phyloP scores from a whole-genome alignment of 2,329 filamentous ascomycete species.

The Alternaria viburni region DNA sequence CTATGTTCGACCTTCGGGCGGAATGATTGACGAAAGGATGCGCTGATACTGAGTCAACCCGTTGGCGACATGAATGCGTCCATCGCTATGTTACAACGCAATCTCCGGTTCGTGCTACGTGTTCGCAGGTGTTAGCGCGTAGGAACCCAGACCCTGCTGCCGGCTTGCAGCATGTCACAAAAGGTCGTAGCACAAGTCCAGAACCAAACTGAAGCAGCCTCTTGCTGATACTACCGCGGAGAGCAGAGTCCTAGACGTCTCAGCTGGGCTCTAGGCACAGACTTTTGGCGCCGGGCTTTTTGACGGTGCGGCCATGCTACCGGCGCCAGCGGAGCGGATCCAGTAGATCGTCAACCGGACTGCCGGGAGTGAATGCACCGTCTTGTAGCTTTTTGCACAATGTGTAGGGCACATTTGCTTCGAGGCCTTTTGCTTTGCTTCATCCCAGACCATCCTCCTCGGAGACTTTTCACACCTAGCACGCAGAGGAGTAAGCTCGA shows the following conservation, averaged over 20 bases:
- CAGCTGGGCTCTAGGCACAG: neutral
- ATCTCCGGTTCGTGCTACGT: conserved; percentile 7
- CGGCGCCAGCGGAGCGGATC: neutral
- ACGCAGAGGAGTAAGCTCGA: neutral
- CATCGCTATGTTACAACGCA: conserved; percentile 13
- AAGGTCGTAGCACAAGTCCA: neutral
- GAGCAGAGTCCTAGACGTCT: neutral
- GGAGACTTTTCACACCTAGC: neutral
- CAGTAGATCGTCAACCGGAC: conserved; percentile 1
- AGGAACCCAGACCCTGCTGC: neutral
- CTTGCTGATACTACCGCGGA: neutral
- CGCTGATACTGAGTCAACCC: neutral
- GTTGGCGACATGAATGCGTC: neutral
- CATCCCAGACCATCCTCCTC: neutral
- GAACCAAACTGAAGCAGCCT: neutral
- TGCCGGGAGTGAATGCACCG: neutral
- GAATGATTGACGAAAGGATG: neutral
- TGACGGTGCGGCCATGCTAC: neutral
- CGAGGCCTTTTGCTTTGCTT: neutral
- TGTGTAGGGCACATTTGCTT: neutral
- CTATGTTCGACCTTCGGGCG: neutral
- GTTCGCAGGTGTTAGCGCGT: conserved; percentile 4
- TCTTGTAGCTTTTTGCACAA: neutral
- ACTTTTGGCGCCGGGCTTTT: neutral
- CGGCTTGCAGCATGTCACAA: neutral